Conservation (phyloP, 345 rosid genomes). For the Clausena lansium region DNA sequence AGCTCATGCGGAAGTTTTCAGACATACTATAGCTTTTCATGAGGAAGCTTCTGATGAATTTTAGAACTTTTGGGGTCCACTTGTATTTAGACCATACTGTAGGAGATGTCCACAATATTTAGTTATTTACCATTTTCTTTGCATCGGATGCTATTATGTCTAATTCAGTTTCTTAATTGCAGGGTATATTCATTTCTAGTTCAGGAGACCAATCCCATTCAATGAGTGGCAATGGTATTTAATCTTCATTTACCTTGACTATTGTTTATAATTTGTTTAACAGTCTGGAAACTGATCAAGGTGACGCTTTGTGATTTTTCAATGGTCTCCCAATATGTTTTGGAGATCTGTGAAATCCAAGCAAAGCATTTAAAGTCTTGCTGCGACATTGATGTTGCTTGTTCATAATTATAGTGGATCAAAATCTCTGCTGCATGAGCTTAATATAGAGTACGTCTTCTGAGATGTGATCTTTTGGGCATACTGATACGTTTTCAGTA, state of each 20-base stretch:
- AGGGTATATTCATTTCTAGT: conserved; percentile 83
- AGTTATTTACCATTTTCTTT: conserved; percentile 8
- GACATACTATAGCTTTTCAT: neutral
- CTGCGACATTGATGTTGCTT: neutral
- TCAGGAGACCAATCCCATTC: conserved; percentile 91
- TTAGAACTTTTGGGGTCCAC: neutral
- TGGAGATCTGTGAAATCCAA: neutral
- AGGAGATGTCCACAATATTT: neutral
- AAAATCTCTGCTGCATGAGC: conserved; percentile 3
- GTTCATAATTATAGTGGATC: neutral
- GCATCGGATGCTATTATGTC: neutral
- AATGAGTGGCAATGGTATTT: conserved; percentile 83
- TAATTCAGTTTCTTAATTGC: conserved; percentile 11
- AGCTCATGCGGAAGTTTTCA: neutral
- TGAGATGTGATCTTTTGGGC: neutral
- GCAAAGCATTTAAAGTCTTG: neutral
- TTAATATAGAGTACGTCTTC: neutral
- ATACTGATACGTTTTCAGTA: neutral
- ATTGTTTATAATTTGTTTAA: neutral
- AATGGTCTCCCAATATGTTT: neutral
- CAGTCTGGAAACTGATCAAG: neutral
- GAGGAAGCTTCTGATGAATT: neutral
- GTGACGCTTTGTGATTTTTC: neutral
- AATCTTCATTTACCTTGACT: neutral
- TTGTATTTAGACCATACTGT: neutral